A percentile compares a stretch with the other conserved stretches of the same genome.
Conservation (phyloP, 2,329 filamentous ascomycete species). For the Aspergillus sp. region DNA sequence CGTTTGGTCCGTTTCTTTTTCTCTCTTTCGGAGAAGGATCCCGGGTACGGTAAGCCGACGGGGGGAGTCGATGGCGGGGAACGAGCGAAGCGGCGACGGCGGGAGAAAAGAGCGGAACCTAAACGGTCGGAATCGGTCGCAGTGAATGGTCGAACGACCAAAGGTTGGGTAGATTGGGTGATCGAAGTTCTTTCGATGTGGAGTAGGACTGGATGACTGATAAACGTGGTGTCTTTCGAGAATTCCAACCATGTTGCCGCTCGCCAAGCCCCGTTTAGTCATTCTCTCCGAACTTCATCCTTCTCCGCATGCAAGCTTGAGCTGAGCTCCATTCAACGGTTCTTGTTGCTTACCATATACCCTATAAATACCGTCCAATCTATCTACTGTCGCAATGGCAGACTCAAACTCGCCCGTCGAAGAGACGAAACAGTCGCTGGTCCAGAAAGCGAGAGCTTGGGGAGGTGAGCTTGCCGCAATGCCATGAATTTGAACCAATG, state of each 20-base stretch:
- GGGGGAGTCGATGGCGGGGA: neutral
- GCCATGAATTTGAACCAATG: neutral
- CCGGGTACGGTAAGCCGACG: neutral
- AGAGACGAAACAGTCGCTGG: conserved; percentile 36
- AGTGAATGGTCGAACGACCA: neutral
- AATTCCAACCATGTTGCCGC: conserved; percentile 18
- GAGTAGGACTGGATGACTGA: conserved; percentile 13
- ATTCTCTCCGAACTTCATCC: neutral
- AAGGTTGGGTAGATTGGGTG: neutral
- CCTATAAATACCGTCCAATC: neutral
- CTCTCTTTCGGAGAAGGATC: neutral
- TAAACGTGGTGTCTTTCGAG: conserved; percentile 26
- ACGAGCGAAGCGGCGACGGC: neutral
- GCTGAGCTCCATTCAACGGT: no score
- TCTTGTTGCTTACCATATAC: no score
- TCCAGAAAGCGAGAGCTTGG: conserved; percentile 40
- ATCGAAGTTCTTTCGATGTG: conserved; percentile 9
- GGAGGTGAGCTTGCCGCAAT: conserved; percentile 33
- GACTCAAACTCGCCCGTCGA: conserved; percentile 27
- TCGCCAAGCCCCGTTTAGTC: neutral
- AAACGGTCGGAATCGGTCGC: neutral
- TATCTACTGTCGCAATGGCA: conserved; percentile 20
- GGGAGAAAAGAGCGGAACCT: neutral
- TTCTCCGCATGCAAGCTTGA: no score
- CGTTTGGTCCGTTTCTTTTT: neutral